phyloP scores from a whole-genome alignment of 2,329 filamentous ascomycete genomes.

The Botryotinia globosa region DNA sequence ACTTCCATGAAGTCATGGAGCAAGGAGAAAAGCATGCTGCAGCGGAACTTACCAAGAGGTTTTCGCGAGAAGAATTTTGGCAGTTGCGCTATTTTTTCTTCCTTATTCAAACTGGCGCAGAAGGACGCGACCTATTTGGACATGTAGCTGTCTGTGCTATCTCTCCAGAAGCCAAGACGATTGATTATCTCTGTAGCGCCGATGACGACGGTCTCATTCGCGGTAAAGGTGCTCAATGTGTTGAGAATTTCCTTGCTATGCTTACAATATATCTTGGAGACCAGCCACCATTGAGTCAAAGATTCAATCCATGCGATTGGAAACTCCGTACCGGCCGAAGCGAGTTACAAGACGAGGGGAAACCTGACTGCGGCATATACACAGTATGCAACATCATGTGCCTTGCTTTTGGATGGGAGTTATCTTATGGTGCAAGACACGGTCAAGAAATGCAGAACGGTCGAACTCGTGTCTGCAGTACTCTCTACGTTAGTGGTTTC shows the following conservation, averaged over 20 bases:
- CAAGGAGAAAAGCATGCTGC: constrained; percentile 4
- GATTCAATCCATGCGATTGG: constrained; percentile 16
- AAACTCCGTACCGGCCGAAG: not conserved
- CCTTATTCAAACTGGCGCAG: not conserved
- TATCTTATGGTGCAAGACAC: not conserved
- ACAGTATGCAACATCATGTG: constrained; percentile 13
- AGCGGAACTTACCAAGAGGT: not conserved
- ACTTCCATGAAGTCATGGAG: not conserved
- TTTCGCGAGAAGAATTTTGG: constrained; percentile 11
- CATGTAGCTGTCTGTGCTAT: constrained; percentile 8
- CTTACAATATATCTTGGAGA: constrained; percentile 1
- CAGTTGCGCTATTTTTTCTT: constrained; percentile 7
- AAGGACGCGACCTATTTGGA: not conserved
- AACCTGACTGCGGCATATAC: constrained; percentile 2
- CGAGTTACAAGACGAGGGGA: not conserved
- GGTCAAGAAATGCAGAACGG: not conserved
- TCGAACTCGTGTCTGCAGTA: not conserved
- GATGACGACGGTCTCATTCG: not conserved
- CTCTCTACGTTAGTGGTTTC: not conserved
- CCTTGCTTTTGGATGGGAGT: constrained; percentile 12
- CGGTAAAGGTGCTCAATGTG: not conserved
- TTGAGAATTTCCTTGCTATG: not conserved
- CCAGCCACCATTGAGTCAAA: constrained; percentile 1
- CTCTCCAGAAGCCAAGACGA: constrained; percentile 18
- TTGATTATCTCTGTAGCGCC: constrained; percentile 12